Conservation (phyloP, 371 early-diverging fungal species). For the Mucor sp. region DNA sequence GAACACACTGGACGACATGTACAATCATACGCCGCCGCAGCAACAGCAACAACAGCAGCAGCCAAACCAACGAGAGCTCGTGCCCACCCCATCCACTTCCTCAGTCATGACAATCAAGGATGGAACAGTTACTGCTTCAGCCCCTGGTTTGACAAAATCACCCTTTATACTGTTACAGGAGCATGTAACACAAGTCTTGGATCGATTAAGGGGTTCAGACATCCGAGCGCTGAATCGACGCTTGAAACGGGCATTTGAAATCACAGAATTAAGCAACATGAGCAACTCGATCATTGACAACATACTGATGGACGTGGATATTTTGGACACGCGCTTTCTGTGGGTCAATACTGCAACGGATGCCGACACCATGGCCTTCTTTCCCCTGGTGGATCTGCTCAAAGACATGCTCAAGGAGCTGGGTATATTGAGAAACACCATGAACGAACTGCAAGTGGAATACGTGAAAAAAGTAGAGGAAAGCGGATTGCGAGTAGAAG, state of each 20-base stretch:
- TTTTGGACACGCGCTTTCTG: conserved; percentile 52
- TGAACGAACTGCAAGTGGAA: conserved; percentile 69
- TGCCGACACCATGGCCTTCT: conserved; percentile 35
- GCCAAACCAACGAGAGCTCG: neutral
- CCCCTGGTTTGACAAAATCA: neutral
- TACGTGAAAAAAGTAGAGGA: conserved; percentile 64
- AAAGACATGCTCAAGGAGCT: conserved; percentile 67
- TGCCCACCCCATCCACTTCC: conserved; percentile 11
- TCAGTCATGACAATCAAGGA: conserved; percentile 5
- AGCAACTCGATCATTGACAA: conserved; percentile 74
- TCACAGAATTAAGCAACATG: conserved; percentile 69
- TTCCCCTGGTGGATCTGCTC: conserved; percentile 55
- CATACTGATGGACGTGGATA: conserved; percentile 59
- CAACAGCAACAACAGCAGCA: neutral
- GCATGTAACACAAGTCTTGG: conserved; percentile 33
- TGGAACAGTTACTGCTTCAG: neutral
- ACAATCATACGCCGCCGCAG: no score
- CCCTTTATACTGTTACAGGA: conserved; percentile 13
- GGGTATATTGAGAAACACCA: conserved; percentile 51
- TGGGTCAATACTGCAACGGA: conserved; percentile 37
- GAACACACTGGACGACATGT: neutral
- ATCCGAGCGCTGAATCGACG: conserved; percentile 61
- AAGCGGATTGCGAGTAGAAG: conserved; percentile 40
- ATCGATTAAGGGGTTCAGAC: conserved; percentile 56
- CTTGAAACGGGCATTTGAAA: conserved; percentile 67